Conservation (phyloP, 257 asterid species). For the Scutellaria minor region DNA sequence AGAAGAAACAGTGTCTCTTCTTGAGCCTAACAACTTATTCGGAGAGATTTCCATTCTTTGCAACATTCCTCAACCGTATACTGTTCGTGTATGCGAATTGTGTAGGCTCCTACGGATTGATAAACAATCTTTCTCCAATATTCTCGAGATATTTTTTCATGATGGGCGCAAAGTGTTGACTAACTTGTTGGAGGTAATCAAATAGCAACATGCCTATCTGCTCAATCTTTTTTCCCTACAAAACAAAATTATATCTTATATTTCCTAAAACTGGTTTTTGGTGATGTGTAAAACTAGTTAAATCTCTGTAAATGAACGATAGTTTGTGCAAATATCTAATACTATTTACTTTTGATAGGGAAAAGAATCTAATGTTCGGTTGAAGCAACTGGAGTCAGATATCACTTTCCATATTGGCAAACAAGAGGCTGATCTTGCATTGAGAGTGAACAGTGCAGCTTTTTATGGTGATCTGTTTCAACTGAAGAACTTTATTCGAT, state of each 20-base stretch:
- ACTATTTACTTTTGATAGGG: constrained; percentile 48
- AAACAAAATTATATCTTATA: neutral
- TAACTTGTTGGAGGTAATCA: constrained; percentile 79
- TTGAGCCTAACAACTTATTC: constrained; percentile 66
- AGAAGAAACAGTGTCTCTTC: constrained; percentile 64
- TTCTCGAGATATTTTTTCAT: constrained; percentile 84
- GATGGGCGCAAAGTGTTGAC: constrained; percentile 83
- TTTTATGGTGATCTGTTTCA: constrained; percentile 82
- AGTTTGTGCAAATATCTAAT: neutral
- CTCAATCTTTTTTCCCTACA: neutral
- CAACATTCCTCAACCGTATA: constrained; percentile 94
- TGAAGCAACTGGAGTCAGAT: constrained; percentile 83
- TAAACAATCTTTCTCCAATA: constrained; percentile 79
- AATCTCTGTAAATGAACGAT: neutral
- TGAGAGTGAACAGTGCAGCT: constrained; percentile 84
- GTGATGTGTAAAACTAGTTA: neutral
- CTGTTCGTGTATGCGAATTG: constrained; percentile 86
- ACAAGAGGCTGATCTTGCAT: constrained; percentile 92
- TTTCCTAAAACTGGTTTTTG: too few relatives aligned
- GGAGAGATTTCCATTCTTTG: constrained; percentile 86
- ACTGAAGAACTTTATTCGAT: constrained; percentile 67
- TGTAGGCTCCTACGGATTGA: constrained; percentile 88
- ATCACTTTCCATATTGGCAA: constrained; percentile 71
- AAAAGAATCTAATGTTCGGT: constrained; percentile 64
- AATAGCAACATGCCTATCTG: neutral